A percentile compares a stretch with the other conserved stretches of the same genome.
Conservation (phyloP, 257 asterid genomes). For the Gentiana dahurica region DNA sequence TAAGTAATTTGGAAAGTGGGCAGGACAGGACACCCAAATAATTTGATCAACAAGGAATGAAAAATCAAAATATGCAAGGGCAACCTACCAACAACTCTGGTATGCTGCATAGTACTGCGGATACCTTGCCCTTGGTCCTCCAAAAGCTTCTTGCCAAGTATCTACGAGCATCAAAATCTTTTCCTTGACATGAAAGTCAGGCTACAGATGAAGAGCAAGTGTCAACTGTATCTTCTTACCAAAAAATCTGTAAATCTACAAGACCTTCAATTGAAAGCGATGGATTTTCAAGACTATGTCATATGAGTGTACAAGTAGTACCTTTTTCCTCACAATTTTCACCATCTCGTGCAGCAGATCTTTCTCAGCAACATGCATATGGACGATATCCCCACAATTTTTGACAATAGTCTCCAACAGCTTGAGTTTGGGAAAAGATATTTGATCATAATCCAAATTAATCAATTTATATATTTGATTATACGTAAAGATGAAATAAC, state of each 20-base stretch:
- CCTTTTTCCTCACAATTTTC: slow-evolving; percentile 58
- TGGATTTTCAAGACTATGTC: background rate
- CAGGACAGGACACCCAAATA: background rate
- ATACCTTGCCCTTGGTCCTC: slow-evolving; percentile 89
- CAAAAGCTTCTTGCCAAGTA: slow-evolving; percentile 99
- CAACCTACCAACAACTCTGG: slow-evolving; percentile 74
- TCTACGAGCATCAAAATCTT: slow-evolving; percentile 89
- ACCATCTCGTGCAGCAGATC: slow-evolving; percentile 42
- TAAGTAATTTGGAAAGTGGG: background rate
- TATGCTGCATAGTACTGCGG: slow-evolving; percentile 89
- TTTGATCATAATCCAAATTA: no score
- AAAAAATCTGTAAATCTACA: background rate
- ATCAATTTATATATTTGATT: no score
- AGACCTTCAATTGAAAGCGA: background rate
- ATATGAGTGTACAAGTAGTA: slow-evolving; percentile 15
- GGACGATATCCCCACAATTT: slow-evolving; percentile 44
- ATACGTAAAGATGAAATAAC: no score
- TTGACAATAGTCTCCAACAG: slow-evolving; percentile 43
- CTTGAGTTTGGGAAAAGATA: slow-evolving; percentile 14
- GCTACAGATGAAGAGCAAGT: slow-evolving; percentile 46
- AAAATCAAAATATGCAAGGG: slow-evolving; percentile 6
- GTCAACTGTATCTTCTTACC: slow-evolving; percentile 10
- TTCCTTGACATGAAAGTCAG: slow-evolving; percentile 96
- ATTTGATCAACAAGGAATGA: slow-evolving; percentile 11
- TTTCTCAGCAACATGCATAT: slow-evolving; percentile 45